These are phyloP conservation scores for Arctostaphylos glauca DNA, from an alignment of 148 eudicot species.

Conservation along the genomic window DNA sequence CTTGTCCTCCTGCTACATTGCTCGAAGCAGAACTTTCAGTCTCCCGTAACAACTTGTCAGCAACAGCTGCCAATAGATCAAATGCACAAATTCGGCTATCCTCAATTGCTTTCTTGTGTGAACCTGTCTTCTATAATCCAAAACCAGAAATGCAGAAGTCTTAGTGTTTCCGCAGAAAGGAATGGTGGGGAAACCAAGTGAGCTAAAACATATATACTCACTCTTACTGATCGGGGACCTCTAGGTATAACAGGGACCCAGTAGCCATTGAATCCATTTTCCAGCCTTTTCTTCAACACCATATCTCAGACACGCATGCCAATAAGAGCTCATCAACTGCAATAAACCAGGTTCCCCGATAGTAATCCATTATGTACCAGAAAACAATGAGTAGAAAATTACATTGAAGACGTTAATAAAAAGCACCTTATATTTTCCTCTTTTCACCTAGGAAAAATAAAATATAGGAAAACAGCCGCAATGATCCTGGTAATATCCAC, in stretches of 20 bases:
- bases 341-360: constrained; percentile 10
- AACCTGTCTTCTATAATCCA: constrained; percentile 47
- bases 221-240: constrained; percentile 91
- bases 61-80: constrained; percentile 92
- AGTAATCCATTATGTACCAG: constrained; percentile 5
- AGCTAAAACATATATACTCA: constrained; percentile 29
- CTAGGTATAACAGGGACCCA: constrained; percentile 63
- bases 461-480: no score
- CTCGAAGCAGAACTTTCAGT: constrained; percentile 89
- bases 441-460: no score
- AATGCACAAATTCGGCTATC: constrained; percentile 64
- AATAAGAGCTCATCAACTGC: constrained; percentile 31
- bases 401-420: neutral
- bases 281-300: constrained; percentile 71
- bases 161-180: neutral
- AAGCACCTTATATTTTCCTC: no score
- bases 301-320: constrained; percentile 56
- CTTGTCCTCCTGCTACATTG: constrained; percentile 53
- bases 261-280: constrained; percentile 56
- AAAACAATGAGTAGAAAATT: neutral
- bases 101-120: constrained; percentile 38
- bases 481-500: no score
- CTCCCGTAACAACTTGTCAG: constrained; percentile 88
- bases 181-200: neutral
- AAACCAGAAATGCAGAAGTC: constrained; percentile 3